phyloP scores from a whole-genome alignment of 2,329 filamentous ascomycete genomes.

The Fusarium torreyae region DNA sequence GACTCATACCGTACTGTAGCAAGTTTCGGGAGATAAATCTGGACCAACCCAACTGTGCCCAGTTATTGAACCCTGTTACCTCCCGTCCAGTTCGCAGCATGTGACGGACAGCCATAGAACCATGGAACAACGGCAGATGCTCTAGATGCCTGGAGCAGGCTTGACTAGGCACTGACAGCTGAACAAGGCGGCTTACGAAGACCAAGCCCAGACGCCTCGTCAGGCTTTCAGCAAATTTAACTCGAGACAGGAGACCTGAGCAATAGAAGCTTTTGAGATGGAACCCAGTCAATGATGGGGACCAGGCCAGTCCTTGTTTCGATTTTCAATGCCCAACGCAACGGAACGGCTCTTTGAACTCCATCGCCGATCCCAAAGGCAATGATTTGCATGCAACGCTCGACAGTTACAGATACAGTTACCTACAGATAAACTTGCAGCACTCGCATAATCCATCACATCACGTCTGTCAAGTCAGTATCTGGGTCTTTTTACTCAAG shows the following conservation, averaged over 20 bases:
- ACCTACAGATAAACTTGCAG: constrained; percentile 24
- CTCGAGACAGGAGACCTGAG: too few relatives aligned
- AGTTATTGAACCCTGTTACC: constrained; percentile 21
- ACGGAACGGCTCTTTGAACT: constrained; percentile 23
- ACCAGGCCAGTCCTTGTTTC: constrained; percentile 18
- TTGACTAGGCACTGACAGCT: constrained; percentile 29
- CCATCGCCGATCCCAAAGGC: constrained; percentile 32
- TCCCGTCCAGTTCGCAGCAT: constrained; percentile 17
- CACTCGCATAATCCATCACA: constrained; percentile 12
- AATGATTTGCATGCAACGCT: constrained; percentile 37
- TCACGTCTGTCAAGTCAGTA: neutral
- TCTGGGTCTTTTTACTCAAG: constrained; percentile 19
- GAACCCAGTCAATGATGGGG: constrained; percentile 29
- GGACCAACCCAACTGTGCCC: constrained; percentile 10
- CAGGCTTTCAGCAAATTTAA: constrained; percentile 28
- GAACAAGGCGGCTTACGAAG: constrained; percentile 27
- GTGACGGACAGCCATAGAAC: constrained; percentile 38
- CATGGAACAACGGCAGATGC: constrained; percentile 26
- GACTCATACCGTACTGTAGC: neutral
- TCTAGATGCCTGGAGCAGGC: constrained; percentile 18
- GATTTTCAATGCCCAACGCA: constrained; percentile 43
- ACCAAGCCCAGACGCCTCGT: constrained; percentile 32
- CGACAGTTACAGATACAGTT: constrained; percentile 4
- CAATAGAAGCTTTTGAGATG: too few relatives aligned
- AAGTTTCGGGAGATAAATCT: constrained; percentile 33